Base-by-base conservation (phyloP, 2,329 filamentous ascomycete species). In the Thielaviopsis populi region DNA sequence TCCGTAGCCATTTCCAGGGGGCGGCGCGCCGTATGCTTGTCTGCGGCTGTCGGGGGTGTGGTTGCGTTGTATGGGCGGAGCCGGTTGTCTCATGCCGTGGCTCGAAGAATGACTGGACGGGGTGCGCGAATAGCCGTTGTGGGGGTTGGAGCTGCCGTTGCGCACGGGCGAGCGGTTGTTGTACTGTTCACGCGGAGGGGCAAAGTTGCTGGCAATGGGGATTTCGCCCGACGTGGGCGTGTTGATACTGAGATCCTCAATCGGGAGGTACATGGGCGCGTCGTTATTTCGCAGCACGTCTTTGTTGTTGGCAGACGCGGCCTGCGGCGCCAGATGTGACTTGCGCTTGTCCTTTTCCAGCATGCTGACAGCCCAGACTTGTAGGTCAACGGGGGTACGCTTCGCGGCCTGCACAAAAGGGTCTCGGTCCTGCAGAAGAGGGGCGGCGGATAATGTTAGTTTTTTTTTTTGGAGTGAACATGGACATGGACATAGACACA, bases 311-410 rank as follows among this genome's bases (percentile, higher is more conserved):
- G 13, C 50, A 33, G 91, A 89, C 11, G 87, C 89, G 50, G 88
- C 78, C 70, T 88, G 86, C 41, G 91, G 90, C 17, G 86, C 88
- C 43, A 96, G 81, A 73, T 96, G 92, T 33, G 91, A 96, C 74
- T 95, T 96, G 72, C 94, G 89, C 74, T 96, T 96, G 74, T 96
- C 89, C 69, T 87, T 85, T 73, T 96, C 91, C 83, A 97, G 92
- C 79, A 97, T 83, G 70, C 89, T 86, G 59, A 95, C 84, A 24
- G 94, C 92, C 94, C 94, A 99, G 67, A 91, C 89, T 73, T 88
- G 84, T 41, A 99, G 80, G 73, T 99, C 88, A 61, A 99, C 94
- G 0, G 94, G 94, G 0, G 94, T 99, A 69, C 92, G 84, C 78
- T 97, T 97, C 59, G 94, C 94, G 62, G 94, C 94, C 75, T 96